These are phyloP conservation scores for Pseudocercospora vitis DNA, from an alignment of 2,329 filamentous ascomycete genomes.

Conservation along the genomic window DNA sequence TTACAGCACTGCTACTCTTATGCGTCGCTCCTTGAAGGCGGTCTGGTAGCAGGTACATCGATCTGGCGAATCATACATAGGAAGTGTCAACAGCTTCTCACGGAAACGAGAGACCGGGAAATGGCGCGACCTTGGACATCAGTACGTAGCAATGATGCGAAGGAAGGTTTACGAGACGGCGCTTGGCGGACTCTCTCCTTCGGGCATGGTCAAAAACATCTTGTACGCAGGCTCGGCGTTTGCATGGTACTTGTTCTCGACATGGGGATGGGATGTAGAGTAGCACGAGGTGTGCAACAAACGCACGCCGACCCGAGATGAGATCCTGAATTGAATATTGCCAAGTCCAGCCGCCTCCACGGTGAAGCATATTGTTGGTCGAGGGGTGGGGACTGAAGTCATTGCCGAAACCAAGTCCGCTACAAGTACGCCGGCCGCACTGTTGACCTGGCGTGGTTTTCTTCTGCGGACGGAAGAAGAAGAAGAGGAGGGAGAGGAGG, in stretches of 20 bases:
- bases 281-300: not conserved
- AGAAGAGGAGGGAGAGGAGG: too few species aligned
- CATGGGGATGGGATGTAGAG: conserved; percentile 3
- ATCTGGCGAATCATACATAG: conserved; percentile 6
- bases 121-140: not conserved
- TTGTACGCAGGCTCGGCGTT: conserved; percentile 1
- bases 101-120: conserved; percentile 7
- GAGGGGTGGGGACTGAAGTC: too few species aligned
- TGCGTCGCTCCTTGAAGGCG: conserved; percentile 4
- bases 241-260: not conserved
- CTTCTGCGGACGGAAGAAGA: too few species aligned
- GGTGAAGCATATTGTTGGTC: too few species aligned
- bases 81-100: conserved; percentile 28
- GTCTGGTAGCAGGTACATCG: conserved; percentile 6
- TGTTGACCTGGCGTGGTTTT: too few species aligned
- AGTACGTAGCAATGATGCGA: conserved; percentile 5
- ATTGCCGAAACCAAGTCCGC: too few species aligned
- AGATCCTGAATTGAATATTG: conserved; percentile 2
- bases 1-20: conserved; percentile 7
- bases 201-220: conserved; percentile 1
- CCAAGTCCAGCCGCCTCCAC: not conserved
- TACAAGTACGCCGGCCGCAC: too few species aligned
- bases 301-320: not conserved
- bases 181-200: not conserved
- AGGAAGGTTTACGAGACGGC: conserved; percentile 1